Evolutionary conservation across 345 rosid genomes (phyloP).

Genomic region (Adansonia digitata): DNA sequence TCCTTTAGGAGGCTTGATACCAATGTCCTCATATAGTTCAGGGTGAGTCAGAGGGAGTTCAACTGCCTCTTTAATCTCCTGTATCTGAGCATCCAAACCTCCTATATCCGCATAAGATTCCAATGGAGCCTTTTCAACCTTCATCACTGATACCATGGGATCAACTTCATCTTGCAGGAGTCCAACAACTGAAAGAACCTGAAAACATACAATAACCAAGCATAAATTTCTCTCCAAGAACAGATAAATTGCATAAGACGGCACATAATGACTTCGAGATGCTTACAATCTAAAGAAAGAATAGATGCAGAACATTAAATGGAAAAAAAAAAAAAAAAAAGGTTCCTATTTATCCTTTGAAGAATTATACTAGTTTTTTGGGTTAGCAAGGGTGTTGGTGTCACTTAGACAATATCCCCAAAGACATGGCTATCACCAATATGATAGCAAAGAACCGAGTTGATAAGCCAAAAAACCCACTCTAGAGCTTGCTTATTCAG

Average conservation of each 20-base stretch:
- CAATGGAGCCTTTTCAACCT: background rate
- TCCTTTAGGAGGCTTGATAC: background rate
- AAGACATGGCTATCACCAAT: too few relatives aligned
- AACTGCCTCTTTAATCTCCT: background rate
- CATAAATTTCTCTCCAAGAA: background rate
- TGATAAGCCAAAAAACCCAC: too few relatives aligned
- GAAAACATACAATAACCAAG: background rate
- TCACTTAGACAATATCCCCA: too few relatives aligned
- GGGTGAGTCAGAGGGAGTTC: background rate
- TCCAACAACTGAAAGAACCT: constrained; percentile 96
- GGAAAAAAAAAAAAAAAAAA: too few relatives aligned
- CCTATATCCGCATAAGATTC: background rate
- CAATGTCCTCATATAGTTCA: background rate
- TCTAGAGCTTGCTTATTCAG: too few relatives aligned
- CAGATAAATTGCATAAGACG: background rate
- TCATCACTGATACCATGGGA: constrained; percentile 20
- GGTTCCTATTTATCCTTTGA: too few relatives aligned
- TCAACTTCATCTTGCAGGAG: constrained; percentile 97
- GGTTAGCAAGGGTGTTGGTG: background rate
- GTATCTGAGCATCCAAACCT: constrained; percentile 2
- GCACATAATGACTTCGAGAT: too few relatives aligned
- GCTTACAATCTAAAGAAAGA: too few relatives aligned
- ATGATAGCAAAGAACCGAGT: too few relatives aligned
- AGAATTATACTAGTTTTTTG: too few relatives aligned
- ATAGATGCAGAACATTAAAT: too few relatives aligned